phyloP scores from a whole-genome alignment of 768 basidiomycete species.

The Exidia glandulosa region DNA sequence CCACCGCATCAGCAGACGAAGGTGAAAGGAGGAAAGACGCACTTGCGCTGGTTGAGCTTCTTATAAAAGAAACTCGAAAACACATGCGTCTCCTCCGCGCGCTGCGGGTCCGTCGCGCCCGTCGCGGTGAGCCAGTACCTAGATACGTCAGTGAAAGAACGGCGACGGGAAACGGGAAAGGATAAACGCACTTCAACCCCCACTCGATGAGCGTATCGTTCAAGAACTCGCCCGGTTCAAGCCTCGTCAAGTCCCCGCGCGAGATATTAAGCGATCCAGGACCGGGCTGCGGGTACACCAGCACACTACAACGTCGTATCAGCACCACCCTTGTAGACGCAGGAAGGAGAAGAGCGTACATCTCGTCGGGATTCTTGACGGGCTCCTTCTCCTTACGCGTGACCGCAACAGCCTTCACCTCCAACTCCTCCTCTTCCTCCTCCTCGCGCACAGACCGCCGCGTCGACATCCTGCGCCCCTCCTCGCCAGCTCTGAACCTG shows the following conservation, averaged over 20 bases:
- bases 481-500: too few relatives aligned
- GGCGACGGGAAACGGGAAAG: background rate
- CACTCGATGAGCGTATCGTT: constrained; percentile 98
- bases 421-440: background rate
- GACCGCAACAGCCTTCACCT: background rate
- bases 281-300: constrained; percentile 61
- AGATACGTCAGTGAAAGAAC: constrained; percentile 1
- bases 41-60: constrained; percentile 71
- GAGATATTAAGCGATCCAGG: constrained; percentile 76
- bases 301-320: constrained; percentile 35
- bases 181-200: constrained; percentile 66
- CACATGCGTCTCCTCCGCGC: constrained; percentile 69
- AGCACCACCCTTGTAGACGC: background rate
- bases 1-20: constrained; percentile 11
- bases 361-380: background rate
- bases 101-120: constrained; percentile 39
- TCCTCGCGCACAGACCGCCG: too few relatives aligned
- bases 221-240: constrained; percentile 73
- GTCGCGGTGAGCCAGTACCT: constrained; percentile 65
- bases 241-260: constrained; percentile 59
- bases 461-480: too few relatives aligned
- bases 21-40: constrained; percentile 9
- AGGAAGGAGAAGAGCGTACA: background rate
- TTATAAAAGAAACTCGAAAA: constrained; percentile 99
- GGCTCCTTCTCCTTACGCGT: background rate